phyloP scores from a whole-genome alignment of 352 stramenopile genomes.

The Phytopythium sindhum region DNA sequence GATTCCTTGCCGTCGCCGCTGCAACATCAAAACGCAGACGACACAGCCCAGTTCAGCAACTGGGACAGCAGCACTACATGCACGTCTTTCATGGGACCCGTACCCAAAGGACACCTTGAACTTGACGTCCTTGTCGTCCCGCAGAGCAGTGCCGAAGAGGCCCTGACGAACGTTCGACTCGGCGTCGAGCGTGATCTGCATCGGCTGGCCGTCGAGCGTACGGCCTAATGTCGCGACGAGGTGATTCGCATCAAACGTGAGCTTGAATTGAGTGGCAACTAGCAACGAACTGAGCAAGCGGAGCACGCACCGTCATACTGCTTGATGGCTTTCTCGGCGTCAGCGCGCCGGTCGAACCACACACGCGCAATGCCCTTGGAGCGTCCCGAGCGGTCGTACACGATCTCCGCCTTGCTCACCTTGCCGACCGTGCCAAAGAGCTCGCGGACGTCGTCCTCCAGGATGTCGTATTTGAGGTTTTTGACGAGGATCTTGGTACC shows the following conservation, averaged over 20 bases:
- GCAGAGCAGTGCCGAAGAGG: slow-evolving; percentile 73
- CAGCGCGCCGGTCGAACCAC: slow-evolving; percentile 62
- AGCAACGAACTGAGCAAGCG: background rate
- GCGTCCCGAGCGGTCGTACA: slow-evolving; percentile 79
- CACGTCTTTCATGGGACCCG: slow-evolving; percentile 4
- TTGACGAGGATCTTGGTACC: slow-evolving; percentile 80
- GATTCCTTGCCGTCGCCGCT: slow-evolving; percentile 24
- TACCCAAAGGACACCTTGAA: slow-evolving; percentile 83
- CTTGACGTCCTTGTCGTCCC: slow-evolving; percentile 61
- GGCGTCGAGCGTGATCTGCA: slow-evolving; percentile 68
- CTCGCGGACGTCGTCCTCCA: slow-evolving; percentile 79
- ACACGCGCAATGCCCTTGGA: slow-evolving; percentile 79
- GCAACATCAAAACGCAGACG: background rate
- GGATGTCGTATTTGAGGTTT: slow-evolving; percentile 83
- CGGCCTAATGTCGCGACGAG: slow-evolving; percentile 32
- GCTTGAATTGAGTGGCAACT: background rate
- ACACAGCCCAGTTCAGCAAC: background rate
- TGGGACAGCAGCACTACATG: background rate
- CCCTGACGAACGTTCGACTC: slow-evolving; percentile 75
- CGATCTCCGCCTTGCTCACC: slow-evolving; percentile 75
- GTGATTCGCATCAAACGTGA: background rate
- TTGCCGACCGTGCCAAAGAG: slow-evolving; percentile 77
- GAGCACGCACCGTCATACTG: slow-evolving; percentile 63
- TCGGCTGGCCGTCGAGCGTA: slow-evolving; percentile 67
- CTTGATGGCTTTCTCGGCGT: slow-evolving; percentile 81